Conservation (phyloP, 108 stramenopile genomes). For the Chaetoceros tenuissimus region DNA sequence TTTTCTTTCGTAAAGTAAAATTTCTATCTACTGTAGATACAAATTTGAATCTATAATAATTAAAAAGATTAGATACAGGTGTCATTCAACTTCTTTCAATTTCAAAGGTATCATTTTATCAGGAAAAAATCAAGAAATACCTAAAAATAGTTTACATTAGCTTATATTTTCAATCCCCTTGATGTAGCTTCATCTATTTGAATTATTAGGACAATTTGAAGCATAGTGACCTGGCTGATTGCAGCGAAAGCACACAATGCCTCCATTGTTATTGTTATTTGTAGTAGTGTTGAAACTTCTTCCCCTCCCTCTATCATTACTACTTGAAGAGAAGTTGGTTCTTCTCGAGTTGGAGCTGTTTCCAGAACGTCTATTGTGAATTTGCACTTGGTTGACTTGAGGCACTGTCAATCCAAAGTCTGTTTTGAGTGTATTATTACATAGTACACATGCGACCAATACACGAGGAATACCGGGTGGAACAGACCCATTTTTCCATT, state of each 20-base stretch:
- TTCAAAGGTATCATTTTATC: too few relatives aligned
- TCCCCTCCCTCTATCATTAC: slow-evolving; percentile 1
- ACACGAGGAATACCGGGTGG: slow-evolving; percentile 65
- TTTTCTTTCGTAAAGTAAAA: too few relatives aligned
- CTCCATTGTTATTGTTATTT: not conserved
- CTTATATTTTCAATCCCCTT: too few relatives aligned
- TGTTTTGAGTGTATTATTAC: slow-evolving; percentile 55
- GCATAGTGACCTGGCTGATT: slow-evolving; percentile 18
- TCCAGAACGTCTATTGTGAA: slow-evolving; percentile 17
- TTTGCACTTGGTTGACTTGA: slow-evolving; percentile 46
- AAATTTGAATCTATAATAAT: too few relatives aligned
- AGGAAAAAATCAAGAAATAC: too few relatives aligned
- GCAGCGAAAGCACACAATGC: slow-evolving; percentile 12
- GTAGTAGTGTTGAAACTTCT: slow-evolving; percentile 3
- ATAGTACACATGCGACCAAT: slow-evolving; percentile 56
- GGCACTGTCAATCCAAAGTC: slow-evolving; percentile 63
- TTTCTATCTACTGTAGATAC: too few relatives aligned
- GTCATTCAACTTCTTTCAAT: too few relatives aligned
- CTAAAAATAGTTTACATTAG: too few relatives aligned
- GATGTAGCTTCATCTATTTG: too few relatives aligned
- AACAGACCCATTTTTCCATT: slow-evolving; percentile 74
- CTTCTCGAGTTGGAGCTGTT: not conserved
- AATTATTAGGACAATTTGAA: slow-evolving; percentile 10
- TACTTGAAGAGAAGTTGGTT: slow-evolving; percentile 6
- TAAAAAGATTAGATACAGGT: too few relatives aligned